Percentiles rank a stretch among this genome's conserved stretches.
These are phyloP conservation scores for Monarda citriodora DNA, from an alignment of 305 asterid genomes.

Conservation along the genomic window DNA sequence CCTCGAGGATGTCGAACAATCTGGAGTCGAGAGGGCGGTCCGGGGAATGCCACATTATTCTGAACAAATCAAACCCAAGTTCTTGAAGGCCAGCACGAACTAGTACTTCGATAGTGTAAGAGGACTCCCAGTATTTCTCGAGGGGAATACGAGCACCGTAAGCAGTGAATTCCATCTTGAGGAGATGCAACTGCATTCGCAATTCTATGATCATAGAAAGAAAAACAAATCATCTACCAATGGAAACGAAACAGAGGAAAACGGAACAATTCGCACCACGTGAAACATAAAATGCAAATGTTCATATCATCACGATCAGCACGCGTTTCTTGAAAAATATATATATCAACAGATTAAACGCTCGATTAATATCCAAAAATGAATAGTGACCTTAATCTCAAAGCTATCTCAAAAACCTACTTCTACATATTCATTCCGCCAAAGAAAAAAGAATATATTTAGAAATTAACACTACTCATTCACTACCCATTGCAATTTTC, in stretches of 20 bases:
- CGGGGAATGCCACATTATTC: constrained; percentile 45
- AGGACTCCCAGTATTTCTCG: constrained; percentile 51
- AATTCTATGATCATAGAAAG: constrained; percentile 37
- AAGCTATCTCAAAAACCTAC: constrained; percentile 1
- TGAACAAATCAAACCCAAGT: constrained; percentile 30
- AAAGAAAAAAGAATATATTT: background rate
- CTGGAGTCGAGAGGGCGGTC: constrained; percentile 50
- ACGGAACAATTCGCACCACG: background rate
- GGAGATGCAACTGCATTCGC: constrained; percentile 59
- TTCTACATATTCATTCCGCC: background rate
- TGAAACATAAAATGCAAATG: constrained; percentile 1
- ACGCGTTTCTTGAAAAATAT: background rate
- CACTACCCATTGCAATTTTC: constrained; percentile 3
- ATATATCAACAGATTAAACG: background rate
- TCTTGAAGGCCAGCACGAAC: constrained; percentile 48
- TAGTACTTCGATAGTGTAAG: constrained; percentile 52
- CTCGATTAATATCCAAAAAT: background rate
- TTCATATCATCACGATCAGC: background rate
- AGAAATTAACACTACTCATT: background rate
- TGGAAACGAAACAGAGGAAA: constrained; percentile 7
- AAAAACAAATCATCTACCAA: background rate
- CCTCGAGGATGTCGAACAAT: constrained; percentile 61
- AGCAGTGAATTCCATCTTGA: constrained; percentile 46
- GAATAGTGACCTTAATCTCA: background rate
- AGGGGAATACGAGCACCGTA: constrained; percentile 17